Conservation (phyloP, 345 rosid genomes). For the Populus deltoides region DNA sequence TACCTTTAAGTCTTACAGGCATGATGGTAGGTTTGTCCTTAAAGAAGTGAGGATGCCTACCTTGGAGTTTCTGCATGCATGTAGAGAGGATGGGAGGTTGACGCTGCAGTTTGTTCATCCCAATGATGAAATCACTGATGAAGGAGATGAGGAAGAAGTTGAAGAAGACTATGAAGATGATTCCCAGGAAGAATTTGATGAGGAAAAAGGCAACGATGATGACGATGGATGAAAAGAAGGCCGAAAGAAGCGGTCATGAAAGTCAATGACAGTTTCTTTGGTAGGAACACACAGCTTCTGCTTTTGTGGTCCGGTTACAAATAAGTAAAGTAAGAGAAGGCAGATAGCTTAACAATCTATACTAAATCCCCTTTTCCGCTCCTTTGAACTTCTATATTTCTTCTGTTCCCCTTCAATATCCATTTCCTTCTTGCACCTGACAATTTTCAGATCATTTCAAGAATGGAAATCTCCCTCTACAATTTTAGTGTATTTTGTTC, state of each 20-base stretch:
- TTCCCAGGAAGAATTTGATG: constrained; percentile 2
- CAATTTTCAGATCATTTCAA: not conserved
- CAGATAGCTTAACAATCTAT: no score
- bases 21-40: constrained; percentile 77
- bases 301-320: not conserved
- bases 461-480: not conserved
- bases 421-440: not conserved
- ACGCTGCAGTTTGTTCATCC: constrained; percentile 69
- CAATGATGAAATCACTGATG: constrained; percentile 41
- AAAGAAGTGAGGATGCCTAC: constrained; percentile 69
- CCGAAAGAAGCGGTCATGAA: not conserved
- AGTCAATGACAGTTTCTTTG: not conserved
- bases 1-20: constrained; percentile 68
- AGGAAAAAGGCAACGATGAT: constrained; percentile 7
- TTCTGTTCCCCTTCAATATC: no score
- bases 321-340: not conserved
- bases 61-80: constrained; percentile 68
- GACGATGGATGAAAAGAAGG: not conserved
- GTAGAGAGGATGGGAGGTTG: constrained; percentile 76
- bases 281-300: not conserved
- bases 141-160: constrained; percentile 23
- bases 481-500: not conserved
- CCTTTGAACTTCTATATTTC: no score
- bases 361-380: no score
- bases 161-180: constrained; percentile 1